These are phyloP conservation scores for Arachis stenosperma DNA, from an alignment of 306 rosid genomes.

Conservation along the genomic window DNA sequence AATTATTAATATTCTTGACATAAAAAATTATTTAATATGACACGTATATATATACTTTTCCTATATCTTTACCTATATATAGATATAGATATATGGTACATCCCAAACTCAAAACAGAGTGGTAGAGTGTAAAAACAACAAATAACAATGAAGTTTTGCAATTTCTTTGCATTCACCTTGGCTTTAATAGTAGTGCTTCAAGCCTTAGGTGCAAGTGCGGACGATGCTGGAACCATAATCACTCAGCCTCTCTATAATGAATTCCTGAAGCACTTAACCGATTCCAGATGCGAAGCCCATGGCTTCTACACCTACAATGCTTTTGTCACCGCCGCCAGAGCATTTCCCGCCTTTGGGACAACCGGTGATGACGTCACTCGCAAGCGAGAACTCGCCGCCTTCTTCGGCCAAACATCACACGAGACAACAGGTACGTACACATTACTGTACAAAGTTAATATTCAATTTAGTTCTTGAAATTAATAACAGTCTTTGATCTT, in stretches of 20 bases:
- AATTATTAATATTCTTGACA: too few relatives aligned
- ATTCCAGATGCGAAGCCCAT: slow-evolving; percentile 43
- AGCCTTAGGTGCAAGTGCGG: not conserved
- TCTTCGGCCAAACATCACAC: slow-evolving; percentile 69
- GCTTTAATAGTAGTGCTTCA: not conserved
- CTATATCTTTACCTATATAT: too few relatives aligned
- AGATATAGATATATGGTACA: too few relatives aligned
- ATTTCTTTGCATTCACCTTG: not conserved
- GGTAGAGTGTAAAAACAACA: not conserved
- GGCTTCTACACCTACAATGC: slow-evolving; percentile 49
- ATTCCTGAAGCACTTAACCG: slow-evolving; percentile 50
- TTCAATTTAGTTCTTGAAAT: too few relatives aligned
- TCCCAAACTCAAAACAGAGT: too few relatives aligned
- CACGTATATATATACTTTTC: too few relatives aligned
- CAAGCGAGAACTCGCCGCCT: slow-evolving; percentile 64
- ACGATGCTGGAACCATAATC: slow-evolving; percentile 32
- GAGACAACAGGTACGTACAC: slow-evolving; percentile 46
- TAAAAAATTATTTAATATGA: too few relatives aligned
- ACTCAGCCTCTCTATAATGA: slow-evolving; percentile 31
- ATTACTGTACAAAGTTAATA: not conserved
- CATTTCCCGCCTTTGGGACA: slow-evolving; percentile 47
- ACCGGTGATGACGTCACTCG: slow-evolving; percentile 49
- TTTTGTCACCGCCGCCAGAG: slow-evolving; percentile 46
- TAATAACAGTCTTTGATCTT: too few relatives aligned
- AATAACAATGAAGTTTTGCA: slow-evolving; percentile 8